Base-by-base conservation (phyloP, 2,329 filamentous ascomycete species). In the Nemania sp. region DNA sequence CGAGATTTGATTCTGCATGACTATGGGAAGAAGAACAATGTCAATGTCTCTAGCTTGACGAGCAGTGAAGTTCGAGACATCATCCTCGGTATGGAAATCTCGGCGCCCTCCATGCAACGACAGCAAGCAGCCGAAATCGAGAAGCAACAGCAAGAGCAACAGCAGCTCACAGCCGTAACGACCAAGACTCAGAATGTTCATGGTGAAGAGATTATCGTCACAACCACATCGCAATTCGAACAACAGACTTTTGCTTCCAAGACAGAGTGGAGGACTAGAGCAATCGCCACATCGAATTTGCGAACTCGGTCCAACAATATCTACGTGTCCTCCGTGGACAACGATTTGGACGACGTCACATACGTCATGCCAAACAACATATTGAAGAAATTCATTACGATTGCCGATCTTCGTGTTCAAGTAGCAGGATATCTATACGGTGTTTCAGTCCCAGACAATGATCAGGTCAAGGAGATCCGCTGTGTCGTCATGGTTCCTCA, bases 331-430 rank as follows among this genome's bases (percentile, higher is more conserved):
- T 95, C 93, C 0, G 92, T 97, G 55, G 95, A 98, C 73, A 90
- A 94, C 67, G 90, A 92, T 55, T 86, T 95, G 65, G 92, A 97
- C 62, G 91, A 93, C 71, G 90, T 91, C 73, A 99, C 94, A 0
- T 99, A 98, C 72, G 91, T 99, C 71, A 97, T 99, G 91, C 95
- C 95, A 0, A 99, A 98, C 85, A 99, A 99, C 75, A 89, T 99
- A 50, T 84, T 99, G 71, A 97, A 97, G 83, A 91, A 92, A 66
- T 99, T 99, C 82, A 98, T 99, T 79, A 95, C 91, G 21, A 96
- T 99, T 72, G 90, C 95, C 48, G 95, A 99, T 79, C 85, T 99
- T 57, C 90, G 96, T 49, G 93, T 98, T 13, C 95, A 99, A 77
- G 93, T 99, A 51, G 93, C 94, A 15, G 95, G 93, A 1, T 99